phyloP scores from a whole-genome alignment of 371 early-diverging fungal species.

The Lichtheimia hyalospora region DNA sequence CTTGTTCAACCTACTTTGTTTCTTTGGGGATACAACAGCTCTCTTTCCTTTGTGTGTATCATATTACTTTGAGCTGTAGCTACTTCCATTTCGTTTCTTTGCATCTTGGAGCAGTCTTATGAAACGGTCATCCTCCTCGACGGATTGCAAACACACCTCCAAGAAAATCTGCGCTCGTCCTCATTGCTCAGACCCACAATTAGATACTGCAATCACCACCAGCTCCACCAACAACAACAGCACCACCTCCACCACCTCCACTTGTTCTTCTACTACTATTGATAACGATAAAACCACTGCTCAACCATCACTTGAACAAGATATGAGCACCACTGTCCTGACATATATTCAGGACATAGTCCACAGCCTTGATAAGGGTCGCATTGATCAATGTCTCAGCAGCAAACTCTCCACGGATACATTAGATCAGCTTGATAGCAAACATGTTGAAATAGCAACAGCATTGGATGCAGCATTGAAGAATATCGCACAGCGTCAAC shows the following conservation, averaged over 20 bases:
- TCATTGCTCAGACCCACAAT: too few species aligned
- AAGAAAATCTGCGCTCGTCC: conserved; percentile 19
- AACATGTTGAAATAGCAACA: conserved; percentile 18
- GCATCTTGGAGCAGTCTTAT: conserved; percentile 22
- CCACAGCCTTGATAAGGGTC: conserved; percentile 26
- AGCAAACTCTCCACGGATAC: conserved; percentile 6
- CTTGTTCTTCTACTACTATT: conserved; percentile 6
- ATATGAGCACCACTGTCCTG: conserved; percentile 19
- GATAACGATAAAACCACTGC: not conserved
- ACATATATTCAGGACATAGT: conserved; percentile 28
- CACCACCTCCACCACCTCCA: not conserved
- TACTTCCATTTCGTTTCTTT: too few species aligned
- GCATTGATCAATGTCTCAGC: conserved; percentile 24
- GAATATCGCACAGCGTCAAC: conserved; percentile 39
- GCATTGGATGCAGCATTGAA: conserved; percentile 30
- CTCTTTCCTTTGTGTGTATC: too few species aligned
- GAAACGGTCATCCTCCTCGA: conserved; percentile 33
- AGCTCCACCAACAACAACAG: not conserved
- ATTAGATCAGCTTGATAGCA: conserved; percentile 9
- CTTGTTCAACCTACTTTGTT: too few species aligned
- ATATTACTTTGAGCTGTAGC: not conserved
- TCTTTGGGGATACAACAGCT: too few species aligned
- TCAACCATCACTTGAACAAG: not conserved
- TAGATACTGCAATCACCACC: too few species aligned
- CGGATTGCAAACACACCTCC: conserved; percentile 19